Evolutionary conservation across 768 basidiomycete species (phyloP).

Genomic region (Mycena sanguinolenta): DNA sequence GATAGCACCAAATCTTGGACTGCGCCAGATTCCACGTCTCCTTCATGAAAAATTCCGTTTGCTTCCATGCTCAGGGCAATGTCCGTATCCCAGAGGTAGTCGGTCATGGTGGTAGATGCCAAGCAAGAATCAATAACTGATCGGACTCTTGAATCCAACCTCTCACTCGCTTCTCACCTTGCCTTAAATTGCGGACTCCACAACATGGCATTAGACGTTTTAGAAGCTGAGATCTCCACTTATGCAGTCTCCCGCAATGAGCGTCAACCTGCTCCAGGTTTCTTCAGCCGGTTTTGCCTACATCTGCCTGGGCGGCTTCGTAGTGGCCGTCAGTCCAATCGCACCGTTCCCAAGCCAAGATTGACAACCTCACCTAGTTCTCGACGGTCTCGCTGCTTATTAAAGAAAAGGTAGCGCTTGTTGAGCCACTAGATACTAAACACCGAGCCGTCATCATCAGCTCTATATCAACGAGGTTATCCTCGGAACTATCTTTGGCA

Average conservation of each 20-base stretch:
- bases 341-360: not conserved
- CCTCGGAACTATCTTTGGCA: conserved; percentile 81
- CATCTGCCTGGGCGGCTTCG: conserved; percentile 39
- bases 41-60: too few relatives aligned
- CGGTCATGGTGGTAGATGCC: too few relatives aligned
- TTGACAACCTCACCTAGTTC: conserved; percentile 63
- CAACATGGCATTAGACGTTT: conserved; percentile 10
- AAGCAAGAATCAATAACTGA: too few relatives aligned
- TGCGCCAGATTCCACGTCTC: too few relatives aligned
- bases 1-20: too few relatives aligned
- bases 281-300: conserved; percentile 29
- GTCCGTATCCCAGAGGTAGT: too few relatives aligned
- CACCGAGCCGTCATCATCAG: conserved; percentile 47
- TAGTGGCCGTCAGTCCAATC: conserved; percentile 51
- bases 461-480: conserved; percentile 95
- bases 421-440: not conserved
- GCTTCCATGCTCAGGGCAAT: too few relatives aligned
- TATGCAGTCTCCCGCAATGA: not conserved
- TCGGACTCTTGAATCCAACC: too few relatives aligned
- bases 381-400: conserved; percentile 86
- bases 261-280: conserved; percentile 15
- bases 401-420: conserved; percentile 77
- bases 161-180: too few relatives aligned
- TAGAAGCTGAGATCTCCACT: conserved; percentile 32
- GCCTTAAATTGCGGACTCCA: not conserved